Percentiles rank a stretch among this genome's conserved stretches.
Conservation (phyloP, 257 asterid species). For the Nicotiana attenuata region DNA sequence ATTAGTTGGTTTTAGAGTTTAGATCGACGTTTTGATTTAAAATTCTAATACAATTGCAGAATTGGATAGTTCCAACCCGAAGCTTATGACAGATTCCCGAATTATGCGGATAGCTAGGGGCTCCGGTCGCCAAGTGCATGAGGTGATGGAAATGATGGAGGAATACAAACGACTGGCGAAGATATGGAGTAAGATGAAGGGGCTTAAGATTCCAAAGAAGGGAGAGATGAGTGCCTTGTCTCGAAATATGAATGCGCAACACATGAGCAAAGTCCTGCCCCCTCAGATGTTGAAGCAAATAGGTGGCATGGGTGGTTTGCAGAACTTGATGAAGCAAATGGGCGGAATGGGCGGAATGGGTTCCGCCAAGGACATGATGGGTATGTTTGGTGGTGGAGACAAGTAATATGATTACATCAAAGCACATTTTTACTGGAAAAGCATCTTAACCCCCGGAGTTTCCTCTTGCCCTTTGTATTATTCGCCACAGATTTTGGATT, state of each 20-base stretch:
- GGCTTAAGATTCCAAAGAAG: conserved; percentile 55
- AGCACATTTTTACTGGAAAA: background rate
- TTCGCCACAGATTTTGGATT: background rate
- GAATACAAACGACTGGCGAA: conserved; percentile 16
- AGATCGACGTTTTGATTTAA: background rate
- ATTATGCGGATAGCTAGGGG: conserved; percentile 50
- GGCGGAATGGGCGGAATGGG: conserved; percentile 28
- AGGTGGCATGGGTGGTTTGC: conserved; percentile 95
- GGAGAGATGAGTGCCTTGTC: conserved; percentile 90
- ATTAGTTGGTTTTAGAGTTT: background rate
- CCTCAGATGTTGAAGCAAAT: conserved; percentile 94
- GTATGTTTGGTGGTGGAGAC: conserved; percentile 89
- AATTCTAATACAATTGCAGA: conserved; percentile 35
- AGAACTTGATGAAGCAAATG: conserved; percentile 87
- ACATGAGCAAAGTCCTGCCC: conserved; percentile 91
- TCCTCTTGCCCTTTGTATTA: background rate
- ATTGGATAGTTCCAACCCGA: conserved; percentile 85
- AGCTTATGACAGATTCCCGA: conserved; percentile 81
- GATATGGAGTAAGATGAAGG: conserved; percentile 19
- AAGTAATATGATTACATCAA: conserved; percentile 22
- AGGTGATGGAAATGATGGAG: conserved; percentile 16
- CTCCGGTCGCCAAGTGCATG: conserved; percentile 4
- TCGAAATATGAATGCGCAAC: conserved; percentile 82
- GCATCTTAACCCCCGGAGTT: background rate
- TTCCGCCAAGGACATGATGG: too few relatives aligned